Conservation (phyloP, 2,329 filamentous ascomycete genomes). For the Microsporum canis region DNA sequence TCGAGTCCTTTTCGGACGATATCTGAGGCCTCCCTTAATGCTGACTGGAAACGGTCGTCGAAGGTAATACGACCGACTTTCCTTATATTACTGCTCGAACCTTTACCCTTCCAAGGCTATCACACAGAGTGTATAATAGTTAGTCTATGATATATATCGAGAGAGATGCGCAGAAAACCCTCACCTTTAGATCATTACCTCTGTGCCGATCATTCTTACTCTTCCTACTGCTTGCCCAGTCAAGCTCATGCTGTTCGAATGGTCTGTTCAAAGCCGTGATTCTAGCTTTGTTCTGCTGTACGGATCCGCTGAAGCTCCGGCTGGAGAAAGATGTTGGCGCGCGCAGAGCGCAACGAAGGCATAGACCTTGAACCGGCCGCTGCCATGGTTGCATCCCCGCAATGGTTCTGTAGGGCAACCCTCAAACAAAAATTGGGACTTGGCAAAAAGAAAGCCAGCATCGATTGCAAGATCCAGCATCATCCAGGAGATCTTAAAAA, state of each 20-base stretch:
- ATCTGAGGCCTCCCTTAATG: not conserved
- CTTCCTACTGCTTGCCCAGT: not conserved
- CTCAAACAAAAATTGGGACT: not conserved
- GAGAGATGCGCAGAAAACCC: not conserved
- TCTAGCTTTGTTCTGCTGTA: not conserved
- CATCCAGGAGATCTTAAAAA: not conserved
- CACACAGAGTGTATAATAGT: not conserved
- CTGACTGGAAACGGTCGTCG: not conserved
- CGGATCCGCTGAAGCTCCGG: not conserved
- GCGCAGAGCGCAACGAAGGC: constrained; percentile 1
- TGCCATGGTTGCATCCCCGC: constrained; percentile 4
- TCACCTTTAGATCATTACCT: not conserved
- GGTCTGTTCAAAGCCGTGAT: not conserved
- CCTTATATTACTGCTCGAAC: not conserved
- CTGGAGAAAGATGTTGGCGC: not conserved
- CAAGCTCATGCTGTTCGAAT: not conserved
- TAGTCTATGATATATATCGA: not conserved
- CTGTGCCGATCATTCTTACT: not conserved
- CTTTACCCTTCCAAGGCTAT: not conserved
- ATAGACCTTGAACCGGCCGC: not conserved
- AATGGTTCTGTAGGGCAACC: not conserved
- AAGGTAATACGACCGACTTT: not conserved
- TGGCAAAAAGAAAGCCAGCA: not conserved
- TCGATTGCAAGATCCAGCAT: not conserved
- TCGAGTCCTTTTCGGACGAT: not conserved